Percentiles rank a stretch among this genome's conserved stretches.
phyloP scores from a whole-genome alignment of 1,284 basidiomycete species.

The Heterobasidion irregulare region DNA sequence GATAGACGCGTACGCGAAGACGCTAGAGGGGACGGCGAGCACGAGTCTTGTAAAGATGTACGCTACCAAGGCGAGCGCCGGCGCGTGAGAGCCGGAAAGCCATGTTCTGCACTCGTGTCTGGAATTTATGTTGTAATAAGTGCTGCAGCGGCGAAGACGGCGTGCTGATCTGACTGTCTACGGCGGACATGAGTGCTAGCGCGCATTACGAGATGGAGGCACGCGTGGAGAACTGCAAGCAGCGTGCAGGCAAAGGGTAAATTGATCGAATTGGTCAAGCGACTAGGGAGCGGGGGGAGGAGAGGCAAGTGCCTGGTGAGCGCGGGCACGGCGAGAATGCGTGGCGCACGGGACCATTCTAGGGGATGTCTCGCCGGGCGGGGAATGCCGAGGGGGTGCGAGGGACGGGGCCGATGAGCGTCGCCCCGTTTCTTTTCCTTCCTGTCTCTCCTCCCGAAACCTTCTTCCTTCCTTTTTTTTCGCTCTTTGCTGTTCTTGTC shows the following conservation, averaged over 20 bases:
- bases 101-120: not conserved
- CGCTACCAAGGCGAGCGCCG: conserved; percentile 37
- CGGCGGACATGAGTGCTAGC: too few relatives aligned
- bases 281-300: too few relatives aligned
- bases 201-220: too few relatives aligned
- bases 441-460: not conserved
- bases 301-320: not conserved
- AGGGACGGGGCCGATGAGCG: not conserved
- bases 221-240: too few relatives aligned
- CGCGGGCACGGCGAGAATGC: not conserved
- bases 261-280: too few relatives aligned
- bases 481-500: not conserved
- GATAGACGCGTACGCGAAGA: conserved; percentile 79
- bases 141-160: not conserved
- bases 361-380: not conserved
- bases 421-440: not conserved
- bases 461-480: not conserved
- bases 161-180: not conserved
- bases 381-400: not conserved
- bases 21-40: conserved; percentile 65
- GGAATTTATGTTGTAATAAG: not conserved
- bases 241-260: too few relatives aligned
- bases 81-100: conserved; percentile 9
- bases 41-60: conserved; percentile 73
- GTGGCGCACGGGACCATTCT: not conserved